Base-by-base conservation (phyloP, 2,329 filamentous ascomycete genomes). In the Clarireedia hainanense region DNA sequence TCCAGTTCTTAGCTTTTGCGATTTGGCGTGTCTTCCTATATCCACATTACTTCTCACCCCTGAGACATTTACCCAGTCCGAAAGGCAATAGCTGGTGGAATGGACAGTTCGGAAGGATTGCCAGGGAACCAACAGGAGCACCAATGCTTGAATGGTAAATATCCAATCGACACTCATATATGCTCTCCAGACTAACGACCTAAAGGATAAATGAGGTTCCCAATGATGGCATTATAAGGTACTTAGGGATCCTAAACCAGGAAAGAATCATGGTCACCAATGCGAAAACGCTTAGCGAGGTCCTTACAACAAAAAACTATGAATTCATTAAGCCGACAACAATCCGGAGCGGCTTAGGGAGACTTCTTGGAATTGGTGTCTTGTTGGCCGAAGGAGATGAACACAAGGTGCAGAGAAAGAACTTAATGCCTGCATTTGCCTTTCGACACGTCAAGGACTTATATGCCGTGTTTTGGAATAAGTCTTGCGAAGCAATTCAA, bases 331-430 rank as follows among this genome's bases (percentile, higher is more conserved):
- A 89, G 67, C 85, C 86, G 0, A 52, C 63, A 1, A 66, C 75
- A 24, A 63, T 88, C 30, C 74, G 80, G 36, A 71, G 71, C 45
- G 76, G 77, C 1, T 72, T 92, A 4, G 80, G 78, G 1, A 76
- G 81, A 23, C 75, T 91, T 26, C 75, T 92, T 12, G 86, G 89
- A 9, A 72, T 85, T 12, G 88, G 88, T 9, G 74, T 92, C 14
- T 72, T 96, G 39, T 74, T 96, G 10, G 88, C 89, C 2, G 91
- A 96, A 71, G 91, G 91, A n/a, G 88, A 95, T 12, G 88, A 91
- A 65, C 92, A 96, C 70, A 94, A 87, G 73, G 74, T 81, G 64
- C 88, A 91, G 73, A 80, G 91, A 47, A 91, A 88, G 68, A 84
- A 86, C 57, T 79, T 95, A 17, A 82, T 86, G 73, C 90, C 90